Base-by-base conservation (phyloP, 2,329 filamentous ascomycete species). In the Fusarium caatingaense region DNA sequence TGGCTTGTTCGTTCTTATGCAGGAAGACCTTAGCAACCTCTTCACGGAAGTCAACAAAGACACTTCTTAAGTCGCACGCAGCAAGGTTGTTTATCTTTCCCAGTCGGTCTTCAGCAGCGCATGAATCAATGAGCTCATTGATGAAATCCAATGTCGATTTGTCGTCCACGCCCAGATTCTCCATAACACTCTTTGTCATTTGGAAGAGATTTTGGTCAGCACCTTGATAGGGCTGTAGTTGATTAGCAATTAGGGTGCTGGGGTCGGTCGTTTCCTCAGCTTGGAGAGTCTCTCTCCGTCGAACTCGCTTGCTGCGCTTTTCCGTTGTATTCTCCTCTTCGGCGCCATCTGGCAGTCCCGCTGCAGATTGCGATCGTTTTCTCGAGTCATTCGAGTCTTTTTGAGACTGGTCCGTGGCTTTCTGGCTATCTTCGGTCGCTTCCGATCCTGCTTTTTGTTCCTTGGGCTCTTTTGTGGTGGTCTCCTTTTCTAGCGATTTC, bases 231-330 rank as follows among this genome's bases (percentile, higher is more conserved):
- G 85, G 84, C 69, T 87, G 84, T 6, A 90, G 77, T 70, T 89
- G 86, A 54, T 83, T 84, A 3, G 87, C 85, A 55, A 85, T 82
- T 27, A 85, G 79, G 1, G 83, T 83, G 53, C 82, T 85, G 9
- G 86, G 82, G 64, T 89, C 87, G 16, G 85, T 76, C 1, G 80
- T 77, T 50, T 89, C 88, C 37, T 87, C 88, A 6, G 80, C 78
- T 13, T 85, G 82, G 6, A 84, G 86, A 45, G 91, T 89, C 40
- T 82, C 80, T 53, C 80, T 72, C 56, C 89, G 83, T 47, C 89
- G 84, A 30, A 89, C 89, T 51, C 90, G 83, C 74, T 92, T 92
- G 77, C 89, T 91, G 60, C 89, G 83, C 73, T 90, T 91, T 56
- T 87, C 86, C 13, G 86, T 83, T 3, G 80, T 81, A 25, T 82